Percentiles rank a stretch among this genome's conserved stretches.
Evolutionary conservation across 352 stramenopile genomes (phyloP).

Genomic region (Halophytophthora batemanensis): DNA sequence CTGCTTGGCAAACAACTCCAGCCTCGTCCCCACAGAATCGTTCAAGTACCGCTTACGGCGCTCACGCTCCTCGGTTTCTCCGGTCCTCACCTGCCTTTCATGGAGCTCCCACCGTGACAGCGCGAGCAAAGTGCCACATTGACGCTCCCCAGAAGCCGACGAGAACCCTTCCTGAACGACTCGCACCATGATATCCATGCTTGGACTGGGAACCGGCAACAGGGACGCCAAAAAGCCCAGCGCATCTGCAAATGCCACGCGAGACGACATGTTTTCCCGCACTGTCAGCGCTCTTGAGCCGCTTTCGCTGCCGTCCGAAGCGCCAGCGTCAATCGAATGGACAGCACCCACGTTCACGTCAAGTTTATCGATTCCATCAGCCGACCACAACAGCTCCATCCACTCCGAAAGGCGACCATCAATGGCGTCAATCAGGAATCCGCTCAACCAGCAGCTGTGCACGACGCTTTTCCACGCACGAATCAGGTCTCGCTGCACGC

Average conservation of each 20-base stretch:
- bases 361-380: conserved; percentile 24
- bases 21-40: conserved; percentile 14
- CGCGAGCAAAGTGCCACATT: conserved; percentile 55
- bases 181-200: conserved; percentile 19
- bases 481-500: conserved; percentile 26
- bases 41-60: conserved; percentile 22
- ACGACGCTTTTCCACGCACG: conserved; percentile 42
- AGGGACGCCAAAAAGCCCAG: conserved; percentile 39
- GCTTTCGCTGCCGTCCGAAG: not conserved
- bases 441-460: conserved; percentile 15
- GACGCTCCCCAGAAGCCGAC: conserved; percentile 45
- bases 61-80: conserved; percentile 1
- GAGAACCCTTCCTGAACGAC: conserved; percentile 26
- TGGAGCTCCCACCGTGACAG: conserved; percentile 51
- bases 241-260: conserved; percentile 57
- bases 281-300: conserved; percentile 1
- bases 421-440: conserved; percentile 22
- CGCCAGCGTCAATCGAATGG: not conserved
- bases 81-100: conserved; percentile 23
- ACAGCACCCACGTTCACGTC: conserved; percentile 19
- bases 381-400: conserved; percentile 55
- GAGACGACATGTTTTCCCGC: conserved; percentile 22
- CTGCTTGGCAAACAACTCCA: conserved; percentile 38
- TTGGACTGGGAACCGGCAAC: conserved; percentile 20
- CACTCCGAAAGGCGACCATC: conserved; percentile 25